Percentiles rank a stretch among this genome's conserved stretches.
Evolutionary conservation across 768 basidiomycete species (phyloP).

Genomic region (Boletus speciosus): DNA sequence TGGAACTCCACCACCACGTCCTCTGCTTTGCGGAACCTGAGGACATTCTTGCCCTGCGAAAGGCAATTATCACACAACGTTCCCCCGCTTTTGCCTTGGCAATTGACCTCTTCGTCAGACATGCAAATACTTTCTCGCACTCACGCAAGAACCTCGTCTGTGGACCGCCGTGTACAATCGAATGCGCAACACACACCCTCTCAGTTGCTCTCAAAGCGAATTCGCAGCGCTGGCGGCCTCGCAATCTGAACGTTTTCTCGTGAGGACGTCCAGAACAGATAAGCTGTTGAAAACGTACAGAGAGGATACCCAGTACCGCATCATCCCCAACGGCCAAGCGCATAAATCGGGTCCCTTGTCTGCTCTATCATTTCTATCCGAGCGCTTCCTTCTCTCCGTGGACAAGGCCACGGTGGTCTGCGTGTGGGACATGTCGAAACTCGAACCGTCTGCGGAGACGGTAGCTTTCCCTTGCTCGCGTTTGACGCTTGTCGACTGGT

Average conservation of each 20-base stretch:
- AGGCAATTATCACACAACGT: conserved; percentile 2
- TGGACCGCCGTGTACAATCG: conserved; percentile 1
- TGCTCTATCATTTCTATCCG: conserved; percentile 7
- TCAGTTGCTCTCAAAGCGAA: conserved; percentile 5
- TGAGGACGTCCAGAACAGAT: conserved; percentile 2
- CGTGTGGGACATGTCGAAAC: conserved; percentile 12
- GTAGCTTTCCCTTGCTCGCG: conserved; percentile 1
- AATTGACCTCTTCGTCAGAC: conserved; percentile 3
- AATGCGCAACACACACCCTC: conserved; percentile 1
- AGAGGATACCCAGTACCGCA: not conserved
- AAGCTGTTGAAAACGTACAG: not conserved
- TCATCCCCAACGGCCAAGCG: not conserved
- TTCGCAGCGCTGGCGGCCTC: not conserved
- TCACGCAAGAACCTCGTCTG: conserved; percentile 1
- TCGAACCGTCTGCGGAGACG: not conserved
- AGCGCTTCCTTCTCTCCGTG: conserved; percentile 11
- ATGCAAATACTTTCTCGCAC: conserved; percentile 3
- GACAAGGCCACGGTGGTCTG: conserved; percentile 4
- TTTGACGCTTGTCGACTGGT: conserved; percentile 8
- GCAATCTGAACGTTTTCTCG: conserved; percentile 6
- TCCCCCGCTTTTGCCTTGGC: not conserved
- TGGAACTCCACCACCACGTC: conserved; percentile 5
- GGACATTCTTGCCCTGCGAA: conserved; percentile 4
- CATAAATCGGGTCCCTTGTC: not conserved
- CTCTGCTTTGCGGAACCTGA: conserved; percentile 3